Percentiles rank a stretch among this genome's conserved stretches.
These are phyloP conservation scores for Hirschioporus abietinus DNA, from an alignment of 768 basidiomycete species.

Conservation along the genomic window DNA sequence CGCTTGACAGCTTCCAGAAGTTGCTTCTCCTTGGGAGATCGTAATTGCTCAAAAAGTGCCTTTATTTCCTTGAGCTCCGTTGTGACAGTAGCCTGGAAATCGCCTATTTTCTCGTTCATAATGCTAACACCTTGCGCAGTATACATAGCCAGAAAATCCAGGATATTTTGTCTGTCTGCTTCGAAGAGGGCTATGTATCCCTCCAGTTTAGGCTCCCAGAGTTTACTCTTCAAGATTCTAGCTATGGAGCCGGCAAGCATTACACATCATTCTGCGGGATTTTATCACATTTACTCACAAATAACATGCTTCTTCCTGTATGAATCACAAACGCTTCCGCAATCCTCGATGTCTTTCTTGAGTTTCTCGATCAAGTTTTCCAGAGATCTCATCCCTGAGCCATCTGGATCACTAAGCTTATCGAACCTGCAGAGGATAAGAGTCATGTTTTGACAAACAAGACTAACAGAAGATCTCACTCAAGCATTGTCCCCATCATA, in stretches of 20 bases:
- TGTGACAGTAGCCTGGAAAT: background rate
- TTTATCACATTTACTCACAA: conserved; percentile 11
- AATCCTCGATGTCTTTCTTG: conserved; percentile 26
- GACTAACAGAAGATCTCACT: conserved; percentile 29
- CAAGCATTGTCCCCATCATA: conserved; percentile 41
- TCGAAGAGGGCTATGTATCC: conserved; percentile 20
- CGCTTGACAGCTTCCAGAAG: conserved; percentile 31
- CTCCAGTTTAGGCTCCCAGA: conserved; percentile 24
- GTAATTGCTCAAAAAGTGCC: conserved; percentile 30
- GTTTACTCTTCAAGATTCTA: conserved; percentile 23
- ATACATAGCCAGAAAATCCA: conserved; percentile 25
- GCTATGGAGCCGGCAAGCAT: conserved; percentile 9
- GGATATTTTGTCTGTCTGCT: conserved; percentile 20
- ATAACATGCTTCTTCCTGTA: conserved; percentile 26
- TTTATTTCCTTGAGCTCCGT: background rate
- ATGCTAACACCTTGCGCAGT: conserved; percentile 20
- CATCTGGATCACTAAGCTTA: conserved; percentile 24
- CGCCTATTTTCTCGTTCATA: conserved; percentile 15
- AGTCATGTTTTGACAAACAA: too few relatives aligned
- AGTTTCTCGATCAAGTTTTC: conserved; percentile 23
- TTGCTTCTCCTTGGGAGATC: conserved; percentile 36
- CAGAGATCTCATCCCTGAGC: conserved; percentile 28
- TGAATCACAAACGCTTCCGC: conserved; percentile 28
- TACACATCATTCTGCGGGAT: background rate
- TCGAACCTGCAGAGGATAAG: background rate